Conservation (phyloP, 768 basidiomycete genomes). For the Zangia roseola region DNA sequence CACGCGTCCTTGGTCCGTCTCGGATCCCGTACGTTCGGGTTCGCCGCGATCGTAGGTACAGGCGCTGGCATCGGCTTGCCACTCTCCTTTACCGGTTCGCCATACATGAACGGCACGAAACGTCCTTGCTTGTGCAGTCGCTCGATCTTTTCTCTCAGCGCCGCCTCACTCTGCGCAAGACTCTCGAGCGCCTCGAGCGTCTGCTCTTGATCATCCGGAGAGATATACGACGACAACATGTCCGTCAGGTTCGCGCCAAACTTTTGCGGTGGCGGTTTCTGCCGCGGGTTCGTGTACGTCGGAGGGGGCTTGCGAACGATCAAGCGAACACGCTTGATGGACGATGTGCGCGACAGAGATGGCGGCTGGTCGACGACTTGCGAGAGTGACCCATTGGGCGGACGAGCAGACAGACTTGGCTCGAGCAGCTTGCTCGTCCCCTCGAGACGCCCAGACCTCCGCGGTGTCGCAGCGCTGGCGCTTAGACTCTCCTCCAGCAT, state of each 20-base stretch:
- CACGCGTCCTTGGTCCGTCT: conserved; percentile 45
- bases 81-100: conserved; percentile 17
- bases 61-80: conserved; percentile 9
- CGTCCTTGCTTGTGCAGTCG: conserved; percentile 48
- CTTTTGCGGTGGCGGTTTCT: conserved; percentile 55
- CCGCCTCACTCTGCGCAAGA: conserved; percentile 44
- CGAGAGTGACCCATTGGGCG: background rate
- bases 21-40: conserved; percentile 24
- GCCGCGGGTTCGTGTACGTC: conserved; percentile 60
- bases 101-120: conserved; percentile 40
- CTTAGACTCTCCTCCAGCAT: conserved; percentile 5
- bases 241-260: conserved; percentile 53
- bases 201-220: conserved; percentile 50
- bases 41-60: conserved; percentile 4
- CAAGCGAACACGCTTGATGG: conserved; percentile 61
- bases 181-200: conserved; percentile 37
- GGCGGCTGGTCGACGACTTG: background rate
- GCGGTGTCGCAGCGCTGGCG: conserved; percentile 3
- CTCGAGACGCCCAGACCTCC: conserved; percentile 22
- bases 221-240: conserved; percentile 63
- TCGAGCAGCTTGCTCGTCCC: conserved; percentile 13
- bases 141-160: conserved; percentile 42
- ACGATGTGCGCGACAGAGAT: conserved; percentile 15
- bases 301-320: conserved; percentile 66
- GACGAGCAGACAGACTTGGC: background rate